Evolutionary conservation across 2,329 filamentous ascomycete genomes (phyloP), one percentile per base, ranked within the genome.

Genomic region (Talaromyces sp.): DNA sequence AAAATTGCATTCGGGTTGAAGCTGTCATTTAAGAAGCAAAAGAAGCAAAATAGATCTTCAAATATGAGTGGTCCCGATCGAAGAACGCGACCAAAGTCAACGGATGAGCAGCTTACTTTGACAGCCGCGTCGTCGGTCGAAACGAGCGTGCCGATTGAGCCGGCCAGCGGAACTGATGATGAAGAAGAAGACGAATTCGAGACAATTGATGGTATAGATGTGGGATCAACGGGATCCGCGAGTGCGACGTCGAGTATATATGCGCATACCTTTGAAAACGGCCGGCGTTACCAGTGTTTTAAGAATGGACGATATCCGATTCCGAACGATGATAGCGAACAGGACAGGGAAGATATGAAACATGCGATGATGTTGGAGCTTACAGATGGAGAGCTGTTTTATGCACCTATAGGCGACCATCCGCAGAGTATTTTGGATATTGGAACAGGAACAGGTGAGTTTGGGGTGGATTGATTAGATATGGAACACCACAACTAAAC

Each of bases 371-470:
- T 67, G 52, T 68, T 71, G 8, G 66, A 62, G 22, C 35, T 64
- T 33, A 58, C 58, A 33, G 56, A 59, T 27, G 65, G 62, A 31
- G 45, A 59, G 24, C 27, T 64, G 6, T 66, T 66, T 24, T 59
- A 60, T 33, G 60, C 65, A 1, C 65, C 65, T 27, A 50, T 66
- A 8, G 57, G 62, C 62, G 52, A 58, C 10, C 43, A 64, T 22
- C 52, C 60, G 10, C 52, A 56, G 27, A 62, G 33, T 37, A 64
- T 66, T 41, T 19, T 66, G 37, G 65, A 66, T 41, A 64, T 66
- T 49, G 65, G 65, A 22, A 66, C 65, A 22, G 65, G 65, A 47
- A 77, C 73, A 11, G 74, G 74, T 31, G 68, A 71, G 52, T 76
- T 74, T 24, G 22, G 59, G 6, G 27, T 31, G 7, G 14, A 8